A percentile compares a stretch with the other conserved stretches of the same genome.
Evolutionary conservation across 2,329 filamentous ascomycete genomes (phyloP).

Genomic region (Raffaelea arxii): DNA sequence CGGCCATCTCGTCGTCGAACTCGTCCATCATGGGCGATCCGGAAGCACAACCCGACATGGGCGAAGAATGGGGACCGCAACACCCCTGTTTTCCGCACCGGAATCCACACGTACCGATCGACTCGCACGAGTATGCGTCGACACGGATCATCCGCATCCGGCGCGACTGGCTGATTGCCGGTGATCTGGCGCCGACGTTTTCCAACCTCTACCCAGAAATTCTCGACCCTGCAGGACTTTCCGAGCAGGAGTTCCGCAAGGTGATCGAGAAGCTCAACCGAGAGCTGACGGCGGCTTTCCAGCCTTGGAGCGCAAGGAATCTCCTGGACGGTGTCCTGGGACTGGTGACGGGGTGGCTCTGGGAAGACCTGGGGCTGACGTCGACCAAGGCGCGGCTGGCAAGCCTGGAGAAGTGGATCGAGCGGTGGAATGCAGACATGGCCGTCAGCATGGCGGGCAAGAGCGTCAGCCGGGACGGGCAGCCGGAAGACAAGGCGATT

Average conservation of each 20-base stretch:
- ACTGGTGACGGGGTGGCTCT: constrained; percentile 81
- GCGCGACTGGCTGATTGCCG: constrained; percentile 82
- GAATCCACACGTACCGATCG: constrained; percentile 78
- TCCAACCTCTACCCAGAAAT: constrained; percentile 96
- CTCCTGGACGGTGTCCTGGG: constrained; percentile 72
- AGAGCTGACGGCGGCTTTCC: constrained; percentile 66
- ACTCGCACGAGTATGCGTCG: constrained; percentile 61
- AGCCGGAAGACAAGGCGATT: constrained; percentile 7
- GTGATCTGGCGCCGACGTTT: constrained; percentile 86
- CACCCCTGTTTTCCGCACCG: constrained; percentile 92
- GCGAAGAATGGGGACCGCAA: constrained; percentile 81
- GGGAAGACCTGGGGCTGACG: constrained; percentile 80
- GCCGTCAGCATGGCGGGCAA: constrained; percentile 30
- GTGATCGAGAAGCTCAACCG: constrained; percentile 76
- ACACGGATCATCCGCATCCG: constrained; percentile 89
- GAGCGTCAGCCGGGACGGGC: neutral
- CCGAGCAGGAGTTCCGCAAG: constrained; percentile 76
- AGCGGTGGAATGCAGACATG: constrained; percentile 74
- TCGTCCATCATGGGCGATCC: constrained; percentile 54
- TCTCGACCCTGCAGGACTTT: constrained; percentile 70
- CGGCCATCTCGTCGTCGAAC: constrained; percentile 44
- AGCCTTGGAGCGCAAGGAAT: constrained; percentile 67
- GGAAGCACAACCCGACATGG: constrained; percentile 55
- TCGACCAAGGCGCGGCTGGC: constrained; percentile 63
- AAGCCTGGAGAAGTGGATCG: constrained; percentile 69